Conservation (phyloP, 202 grass and related monocot species). For the Schoenoplectus tabernaemontani region DNA sequence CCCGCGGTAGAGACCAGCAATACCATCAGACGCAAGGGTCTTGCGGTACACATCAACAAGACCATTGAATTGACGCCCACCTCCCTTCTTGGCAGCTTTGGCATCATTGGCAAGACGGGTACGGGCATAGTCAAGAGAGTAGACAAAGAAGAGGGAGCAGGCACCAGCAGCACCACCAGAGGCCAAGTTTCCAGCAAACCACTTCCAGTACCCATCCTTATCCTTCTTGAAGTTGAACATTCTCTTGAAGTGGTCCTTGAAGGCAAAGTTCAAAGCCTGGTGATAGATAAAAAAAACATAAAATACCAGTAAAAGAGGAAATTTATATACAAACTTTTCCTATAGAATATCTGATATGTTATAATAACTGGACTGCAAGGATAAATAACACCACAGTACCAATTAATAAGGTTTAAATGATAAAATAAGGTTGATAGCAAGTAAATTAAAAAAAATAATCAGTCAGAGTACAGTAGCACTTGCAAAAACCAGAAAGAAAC, state of each 20-base stretch:
- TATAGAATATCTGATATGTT: not conserved
- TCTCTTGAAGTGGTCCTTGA: conserved; percentile 52
- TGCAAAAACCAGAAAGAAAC: not conserved
- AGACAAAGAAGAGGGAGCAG: too few species aligned
- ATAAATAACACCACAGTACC: not conserved
- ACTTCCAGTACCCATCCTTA: too few species aligned
- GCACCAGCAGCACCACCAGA: too few species aligned
- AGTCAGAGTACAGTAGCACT: not conserved
- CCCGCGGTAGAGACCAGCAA: too few species aligned
- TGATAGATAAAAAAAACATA: not conserved
- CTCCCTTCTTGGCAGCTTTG: too few species aligned
- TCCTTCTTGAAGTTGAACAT: conserved; percentile 70
- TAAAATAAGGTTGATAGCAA: not conserved
- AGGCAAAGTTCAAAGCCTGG: conserved; percentile 53
- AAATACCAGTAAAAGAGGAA: not conserved
- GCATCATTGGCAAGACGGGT: too few species aligned
- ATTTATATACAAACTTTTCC: too few species aligned
- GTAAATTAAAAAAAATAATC: not conserved
- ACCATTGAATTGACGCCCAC: too few species aligned
- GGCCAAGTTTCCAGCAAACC: too few species aligned
- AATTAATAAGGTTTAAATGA: not conserved
- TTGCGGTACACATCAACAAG: too few species aligned
- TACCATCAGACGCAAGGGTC: too few species aligned
- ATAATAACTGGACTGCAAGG: not conserved
- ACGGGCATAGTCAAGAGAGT: too few species aligned